Evolutionary conservation across 169 alveolate species (phyloP).

Genomic region (Babesia sp.): DNA sequence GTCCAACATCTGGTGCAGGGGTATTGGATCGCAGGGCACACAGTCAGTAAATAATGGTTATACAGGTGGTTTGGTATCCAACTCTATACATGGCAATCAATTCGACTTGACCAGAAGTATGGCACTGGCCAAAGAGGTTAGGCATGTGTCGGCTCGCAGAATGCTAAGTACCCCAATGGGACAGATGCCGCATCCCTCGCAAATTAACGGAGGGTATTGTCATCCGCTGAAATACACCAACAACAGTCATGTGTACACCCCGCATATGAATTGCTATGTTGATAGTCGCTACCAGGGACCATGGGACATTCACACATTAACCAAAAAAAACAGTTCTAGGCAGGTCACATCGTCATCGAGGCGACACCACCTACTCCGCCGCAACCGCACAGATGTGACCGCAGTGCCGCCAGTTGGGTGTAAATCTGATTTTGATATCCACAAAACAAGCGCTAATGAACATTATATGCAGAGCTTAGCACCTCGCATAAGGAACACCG

Average conservation of each 20-base stretch:
- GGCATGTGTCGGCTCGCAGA: not conserved
- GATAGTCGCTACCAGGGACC: not conserved
- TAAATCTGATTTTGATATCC: not conserved
- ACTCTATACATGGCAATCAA: not conserved
- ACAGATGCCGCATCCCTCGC: not conserved
- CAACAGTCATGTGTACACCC: not conserved
- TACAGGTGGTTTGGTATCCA: not conserved
- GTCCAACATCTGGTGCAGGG: not conserved
- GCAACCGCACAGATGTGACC: conserved; percentile 7
- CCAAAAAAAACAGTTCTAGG: not conserved
- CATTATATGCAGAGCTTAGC: not conserved
- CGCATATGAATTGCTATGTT: not conserved
- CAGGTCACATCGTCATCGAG: not conserved
- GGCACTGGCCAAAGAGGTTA: not conserved
- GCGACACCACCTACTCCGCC: not conserved
- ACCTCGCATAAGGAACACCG: not conserved
- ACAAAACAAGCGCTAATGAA: not conserved
- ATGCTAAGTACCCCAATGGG: not conserved
- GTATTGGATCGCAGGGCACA: not conserved
- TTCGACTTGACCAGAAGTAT: not conserved
- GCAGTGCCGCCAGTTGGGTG: not conserved
- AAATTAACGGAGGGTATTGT: not conserved
- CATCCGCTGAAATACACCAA: not conserved
- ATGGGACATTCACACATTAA: not conserved
- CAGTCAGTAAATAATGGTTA: not conserved